phyloP scores from a whole-genome alignment of 176 grass and related monocot species.

The sorghum (Sorghum bicolor) region Sorghum_bicolor_NCBIv3 NC_012870.2:56683501-56684000 shows the following conservation, averaged over 20 bases:
- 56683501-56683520: neutral
- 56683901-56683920: constrained; percentile 1
- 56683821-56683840: neutral
- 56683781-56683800: neutral
- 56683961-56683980: neutral
- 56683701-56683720: neutral
- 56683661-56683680: neutral
- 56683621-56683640: neutral
- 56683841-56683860: neutral
- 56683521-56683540: neutral
- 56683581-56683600: neutral
- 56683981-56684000: constrained; percentile 48
- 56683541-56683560: neutral
- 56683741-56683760: neutral
- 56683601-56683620: neutral
- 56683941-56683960: neutral
- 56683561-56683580: constrained; percentile 8
- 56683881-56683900: neutral
- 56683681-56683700: neutral
- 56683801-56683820: neutral
- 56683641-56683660: neutral
- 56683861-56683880: constrained; percentile 4
- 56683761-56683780: neutral
- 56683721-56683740: neutral
- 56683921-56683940: neutral